These are phyloP conservation scores for Leccinum ochraceum DNA, from an alignment of 768 basidiomycete genomes.

Conservation along the genomic window DNA sequence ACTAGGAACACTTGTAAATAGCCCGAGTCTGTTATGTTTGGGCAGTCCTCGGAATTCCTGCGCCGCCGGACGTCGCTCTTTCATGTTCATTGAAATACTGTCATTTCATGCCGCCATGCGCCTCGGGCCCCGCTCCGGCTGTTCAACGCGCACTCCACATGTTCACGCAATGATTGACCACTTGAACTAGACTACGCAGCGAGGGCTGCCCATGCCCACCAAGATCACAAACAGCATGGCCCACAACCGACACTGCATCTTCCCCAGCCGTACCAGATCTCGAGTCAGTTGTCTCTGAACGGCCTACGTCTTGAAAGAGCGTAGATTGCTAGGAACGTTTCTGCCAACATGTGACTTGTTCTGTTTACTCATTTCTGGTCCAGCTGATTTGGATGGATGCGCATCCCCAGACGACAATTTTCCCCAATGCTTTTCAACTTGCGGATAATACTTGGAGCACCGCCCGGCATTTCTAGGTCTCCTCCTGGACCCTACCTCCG, in stretches of 20 bases:
- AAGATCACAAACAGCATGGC: constrained; percentile 23
- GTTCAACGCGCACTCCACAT: constrained; percentile 37
- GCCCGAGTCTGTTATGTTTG: not conserved
- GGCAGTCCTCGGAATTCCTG: constrained; percentile 8
- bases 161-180: constrained; percentile 30
- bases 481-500: constrained; percentile 25
- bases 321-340: constrained; percentile 6
- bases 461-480: constrained; percentile 24
- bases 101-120: constrained; percentile 23
- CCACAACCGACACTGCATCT: constrained; percentile 20
- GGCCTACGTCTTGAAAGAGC: constrained; percentile 1
- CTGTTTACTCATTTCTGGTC: not conserved
- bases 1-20: constrained; percentile 2
- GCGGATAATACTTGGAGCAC: constrained; percentile 19
- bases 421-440: constrained; percentile 8
- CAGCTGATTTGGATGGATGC: constrained; percentile 1
- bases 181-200: constrained; percentile 27
- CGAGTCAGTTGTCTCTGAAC: constrained; percentile 8
- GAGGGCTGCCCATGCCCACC: constrained; percentile 26
- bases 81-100: constrained; percentile 17
- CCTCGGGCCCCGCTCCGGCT: constrained; percentile 29
- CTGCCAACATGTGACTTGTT: constrained; percentile 2
- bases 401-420: not conserved
- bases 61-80: constrained; percentile 13
- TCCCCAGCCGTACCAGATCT: constrained; percentile 15